phyloP scores from a whole-genome alignment of 2,329 filamentous ascomycete species.

The Clathrospora elynae region DNA sequence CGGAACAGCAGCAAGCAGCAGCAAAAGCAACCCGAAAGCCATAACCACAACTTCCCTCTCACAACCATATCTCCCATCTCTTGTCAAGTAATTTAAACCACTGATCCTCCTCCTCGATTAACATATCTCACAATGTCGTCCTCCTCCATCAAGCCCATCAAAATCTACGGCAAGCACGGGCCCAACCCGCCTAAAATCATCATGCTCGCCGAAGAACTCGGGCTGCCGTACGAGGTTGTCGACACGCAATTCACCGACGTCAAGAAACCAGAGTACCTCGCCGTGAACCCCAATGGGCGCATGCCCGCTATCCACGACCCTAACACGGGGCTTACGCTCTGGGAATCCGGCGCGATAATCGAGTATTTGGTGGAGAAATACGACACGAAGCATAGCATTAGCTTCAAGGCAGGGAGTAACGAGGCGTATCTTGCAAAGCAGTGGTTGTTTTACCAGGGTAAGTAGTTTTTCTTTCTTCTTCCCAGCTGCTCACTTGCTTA shows the following conservation, averaged over 20 bases:
- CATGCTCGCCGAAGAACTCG: constrained; percentile 54
- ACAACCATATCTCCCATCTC: too few relatives aligned
- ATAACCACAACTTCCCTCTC: too few relatives aligned
- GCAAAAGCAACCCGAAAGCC: too few relatives aligned
- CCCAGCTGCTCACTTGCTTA: too few relatives aligned
- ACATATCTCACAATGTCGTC: constrained; percentile 4
- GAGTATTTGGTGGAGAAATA: constrained; percentile 54
- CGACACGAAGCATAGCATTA: constrained; percentile 49
- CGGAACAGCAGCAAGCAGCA: too few relatives aligned
- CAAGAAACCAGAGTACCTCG: constrained; percentile 49
- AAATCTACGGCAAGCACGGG: constrained; percentile 30
- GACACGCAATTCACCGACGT: constrained; percentile 47
- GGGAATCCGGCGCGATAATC: constrained; percentile 54
- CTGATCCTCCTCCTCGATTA: too few relatives aligned
- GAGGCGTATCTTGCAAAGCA: constrained; percentile 51
- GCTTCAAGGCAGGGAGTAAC: constrained; percentile 39
- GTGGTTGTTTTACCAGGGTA: constrained; percentile 54
- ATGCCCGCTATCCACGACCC: constrained; percentile 55
- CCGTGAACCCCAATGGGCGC: constrained; percentile 50
- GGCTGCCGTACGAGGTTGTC: constrained; percentile 48
- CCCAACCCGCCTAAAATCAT: constrained; percentile 54
- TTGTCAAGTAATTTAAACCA: neutral
- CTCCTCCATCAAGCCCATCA: constrained; percentile 26
- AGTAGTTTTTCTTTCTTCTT: neutral
- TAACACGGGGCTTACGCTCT: constrained; percentile 50